phyloP scores from a whole-genome alignment of 1,139 yeast genomes.

The Scheffersomyces parashehatae region DNA sequence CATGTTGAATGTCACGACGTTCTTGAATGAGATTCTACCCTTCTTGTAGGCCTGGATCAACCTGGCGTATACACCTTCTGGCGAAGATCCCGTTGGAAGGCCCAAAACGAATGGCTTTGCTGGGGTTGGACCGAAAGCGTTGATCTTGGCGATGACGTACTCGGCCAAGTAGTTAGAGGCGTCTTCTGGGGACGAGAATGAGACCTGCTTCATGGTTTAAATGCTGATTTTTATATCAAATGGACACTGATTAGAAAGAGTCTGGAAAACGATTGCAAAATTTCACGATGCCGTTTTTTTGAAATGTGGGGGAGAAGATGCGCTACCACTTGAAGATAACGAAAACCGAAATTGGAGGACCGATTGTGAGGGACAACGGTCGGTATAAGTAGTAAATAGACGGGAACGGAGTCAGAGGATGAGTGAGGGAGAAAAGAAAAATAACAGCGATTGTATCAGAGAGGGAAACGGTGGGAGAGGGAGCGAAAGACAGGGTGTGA shows the following conservation, averaged over 20 bases:
- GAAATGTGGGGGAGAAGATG: too few relatives aligned
- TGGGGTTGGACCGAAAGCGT: constrained; percentile 47
- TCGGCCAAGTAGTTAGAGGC: constrained; percentile 55
- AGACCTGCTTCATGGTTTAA: constrained; percentile 36
- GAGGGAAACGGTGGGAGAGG: too few relatives aligned
- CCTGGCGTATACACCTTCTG: constrained; percentile 56
- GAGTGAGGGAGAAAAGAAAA: too few relatives aligned
- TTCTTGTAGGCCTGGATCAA: constrained; percentile 48
- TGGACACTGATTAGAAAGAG: neutral
- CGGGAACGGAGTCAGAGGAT: too few relatives aligned
- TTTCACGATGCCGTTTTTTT: too few relatives aligned
- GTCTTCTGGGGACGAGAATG: constrained; percentile 38
- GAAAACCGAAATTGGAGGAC: too few relatives aligned
- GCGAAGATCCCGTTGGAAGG: constrained; percentile 67
- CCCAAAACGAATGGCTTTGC: constrained; percentile 58
- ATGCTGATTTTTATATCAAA: constrained; percentile 1
- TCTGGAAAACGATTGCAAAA: too few relatives aligned
- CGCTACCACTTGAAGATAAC: too few relatives aligned
- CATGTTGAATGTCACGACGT: constrained; percentile 66
- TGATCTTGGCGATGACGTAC: constrained; percentile 47
- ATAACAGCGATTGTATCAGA: too few relatives aligned
- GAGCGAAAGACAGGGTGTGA: too few relatives aligned
- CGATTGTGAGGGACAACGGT: too few relatives aligned
- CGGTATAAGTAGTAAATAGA: too few relatives aligned
- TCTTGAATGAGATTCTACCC: constrained; percentile 48